These are phyloP conservation scores for Sphaerosporella brunnea DNA, from an alignment of 495 filamentous ascomycete genomes.

Conservation along the genomic window DNA sequence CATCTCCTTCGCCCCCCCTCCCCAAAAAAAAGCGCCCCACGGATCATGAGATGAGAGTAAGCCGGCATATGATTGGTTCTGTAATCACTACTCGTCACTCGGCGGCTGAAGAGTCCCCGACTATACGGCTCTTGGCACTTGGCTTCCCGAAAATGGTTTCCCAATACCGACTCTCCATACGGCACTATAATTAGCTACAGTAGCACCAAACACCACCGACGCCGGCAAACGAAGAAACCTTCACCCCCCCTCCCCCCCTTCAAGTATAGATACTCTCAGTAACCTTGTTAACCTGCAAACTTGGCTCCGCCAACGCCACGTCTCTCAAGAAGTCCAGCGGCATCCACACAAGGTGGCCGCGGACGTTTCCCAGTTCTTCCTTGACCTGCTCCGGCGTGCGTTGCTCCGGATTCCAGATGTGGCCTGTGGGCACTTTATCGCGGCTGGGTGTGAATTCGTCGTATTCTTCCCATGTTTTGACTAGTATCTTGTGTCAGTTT, in stretches of 20 bases:
- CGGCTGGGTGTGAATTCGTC: slow-evolving; percentile 50
- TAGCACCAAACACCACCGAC: neutral
- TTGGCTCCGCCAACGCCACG: slow-evolving; percentile 79
- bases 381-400: slow-evolving; percentile 50
- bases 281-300: slow-evolving; percentile 51
- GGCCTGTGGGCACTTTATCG: slow-evolving; percentile 55
- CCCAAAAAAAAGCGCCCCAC: no score
- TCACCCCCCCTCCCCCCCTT: neutral
- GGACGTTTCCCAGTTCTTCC: slow-evolving; percentile 56
- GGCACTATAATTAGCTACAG: neutral
- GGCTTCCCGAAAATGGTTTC: neutral
- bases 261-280: slow-evolving; percentile 52
- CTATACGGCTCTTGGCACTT: neutral
- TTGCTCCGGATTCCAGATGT: slow-evolving; percentile 54
- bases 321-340: slow-evolving; percentile 71
- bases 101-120: no score
- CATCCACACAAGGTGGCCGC: slow-evolving; percentile 92
- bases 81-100: no score
- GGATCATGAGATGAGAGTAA: no score
- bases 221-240: neutral
- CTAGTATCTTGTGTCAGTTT: no score
- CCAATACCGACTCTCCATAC: neutral
- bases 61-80: no score
- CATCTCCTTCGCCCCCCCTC: no score
- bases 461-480: slow-evolving; percentile 80